Percentiles rank a stretch among this genome's conserved stretches.
phyloP scores from a whole-genome alignment of 495 filamentous ascomycete species.

The Lophiostoma macrostomum region DNA sequence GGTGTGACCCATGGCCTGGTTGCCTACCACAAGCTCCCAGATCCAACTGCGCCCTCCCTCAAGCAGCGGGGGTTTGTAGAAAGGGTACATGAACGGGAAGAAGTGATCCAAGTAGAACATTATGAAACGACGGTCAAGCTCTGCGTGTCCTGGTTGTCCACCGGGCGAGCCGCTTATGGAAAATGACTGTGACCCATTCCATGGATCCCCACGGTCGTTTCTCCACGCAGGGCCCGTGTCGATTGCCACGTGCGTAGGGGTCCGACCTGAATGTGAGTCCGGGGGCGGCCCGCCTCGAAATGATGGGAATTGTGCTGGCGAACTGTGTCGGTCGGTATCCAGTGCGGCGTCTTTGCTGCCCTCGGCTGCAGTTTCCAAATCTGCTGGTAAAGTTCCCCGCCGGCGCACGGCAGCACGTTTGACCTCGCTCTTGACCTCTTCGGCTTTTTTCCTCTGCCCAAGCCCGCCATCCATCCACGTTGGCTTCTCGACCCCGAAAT shows the following conservation, averaged over 20 bases:
- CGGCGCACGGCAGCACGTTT: slow-evolving; percentile 44
- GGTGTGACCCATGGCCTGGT: slow-evolving; percentile 48
- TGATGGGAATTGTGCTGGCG: too few species aligned
- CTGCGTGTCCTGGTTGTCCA: slow-evolving; percentile 28
- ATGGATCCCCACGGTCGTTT: too few species aligned
- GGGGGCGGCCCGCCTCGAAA: too few species aligned
- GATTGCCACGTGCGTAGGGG: too few species aligned
- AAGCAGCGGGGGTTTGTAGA: slow-evolving; percentile 49
- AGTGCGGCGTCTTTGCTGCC: slow-evolving; percentile 20
- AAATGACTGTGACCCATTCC: too few species aligned
- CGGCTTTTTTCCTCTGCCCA: slow-evolving; percentile 50
- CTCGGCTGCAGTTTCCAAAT: not conserved
- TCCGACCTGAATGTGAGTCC: too few species aligned
- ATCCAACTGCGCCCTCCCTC: slow-evolving; percentile 54
- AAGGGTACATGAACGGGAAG: slow-evolving; percentile 55
- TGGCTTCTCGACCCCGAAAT: slow-evolving; percentile 50
- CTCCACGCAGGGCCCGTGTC: too few species aligned
- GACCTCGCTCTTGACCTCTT: slow-evolving; percentile 50
- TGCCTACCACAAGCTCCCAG: slow-evolving; percentile 49
- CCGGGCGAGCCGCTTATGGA: too few species aligned
- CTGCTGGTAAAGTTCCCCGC: not conserved
- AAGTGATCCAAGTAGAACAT: slow-evolving; percentile 55
- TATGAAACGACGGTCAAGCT: slow-evolving; percentile 35
- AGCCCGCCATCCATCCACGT: slow-evolving; percentile 56
- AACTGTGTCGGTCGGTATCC: too few species aligned